Evolutionary conservation across 2,329 filamentous ascomycete species (phyloP).

Genomic region (Thermothelomyces thermophilus): DNA sequence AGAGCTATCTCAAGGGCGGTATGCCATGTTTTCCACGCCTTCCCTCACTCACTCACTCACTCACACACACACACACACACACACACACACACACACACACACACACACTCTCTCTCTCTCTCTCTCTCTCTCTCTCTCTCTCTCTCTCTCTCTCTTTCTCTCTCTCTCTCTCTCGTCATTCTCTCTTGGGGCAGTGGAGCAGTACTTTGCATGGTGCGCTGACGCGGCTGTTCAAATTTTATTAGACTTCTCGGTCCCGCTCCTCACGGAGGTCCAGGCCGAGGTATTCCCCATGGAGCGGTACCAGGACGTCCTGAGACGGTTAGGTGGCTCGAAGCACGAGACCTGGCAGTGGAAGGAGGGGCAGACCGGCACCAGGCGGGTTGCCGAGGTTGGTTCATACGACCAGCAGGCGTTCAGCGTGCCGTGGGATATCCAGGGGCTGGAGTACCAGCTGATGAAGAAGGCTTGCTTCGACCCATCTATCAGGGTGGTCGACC

Average conservation of each 20-base stretch:
- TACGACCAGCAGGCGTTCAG: constrained; percentile 2
- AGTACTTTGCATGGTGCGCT: background rate
- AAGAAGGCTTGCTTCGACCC: constrained; percentile 18
- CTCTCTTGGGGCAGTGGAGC: too few relatives aligned
- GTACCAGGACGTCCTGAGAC: constrained; percentile 17
- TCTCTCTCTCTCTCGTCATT: too few relatives aligned
- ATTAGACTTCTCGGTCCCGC: constrained; percentile 19
- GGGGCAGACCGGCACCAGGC: constrained; percentile 5
- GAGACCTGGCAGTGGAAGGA: constrained; percentile 11
- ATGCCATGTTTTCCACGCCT: background rate
- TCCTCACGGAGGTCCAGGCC: constrained; percentile 14
- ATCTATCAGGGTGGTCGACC: constrained; percentile 13
- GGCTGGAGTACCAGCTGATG: constrained; percentile 17
- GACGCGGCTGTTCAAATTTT: background rate
- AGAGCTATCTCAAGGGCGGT: constrained; percentile 21
- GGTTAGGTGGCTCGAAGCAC: constrained; percentile 3
- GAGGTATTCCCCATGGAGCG: constrained; percentile 14
- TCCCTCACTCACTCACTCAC: background rate
- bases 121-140: too few relatives aligned
- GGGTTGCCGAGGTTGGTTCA: constrained; percentile 10
- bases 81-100: too few relatives aligned
- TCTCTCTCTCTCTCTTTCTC: too few relatives aligned
- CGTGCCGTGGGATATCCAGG: constrained; percentile 19
- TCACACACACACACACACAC: too few relatives aligned
- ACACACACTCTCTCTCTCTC: too few relatives aligned